Evolutionary conservation across 1,284 basidiomycete genomes (phyloP), one percentile per base, ranked within the genome.

Genomic region (Leucocoprinus gongylophorus): DNA sequence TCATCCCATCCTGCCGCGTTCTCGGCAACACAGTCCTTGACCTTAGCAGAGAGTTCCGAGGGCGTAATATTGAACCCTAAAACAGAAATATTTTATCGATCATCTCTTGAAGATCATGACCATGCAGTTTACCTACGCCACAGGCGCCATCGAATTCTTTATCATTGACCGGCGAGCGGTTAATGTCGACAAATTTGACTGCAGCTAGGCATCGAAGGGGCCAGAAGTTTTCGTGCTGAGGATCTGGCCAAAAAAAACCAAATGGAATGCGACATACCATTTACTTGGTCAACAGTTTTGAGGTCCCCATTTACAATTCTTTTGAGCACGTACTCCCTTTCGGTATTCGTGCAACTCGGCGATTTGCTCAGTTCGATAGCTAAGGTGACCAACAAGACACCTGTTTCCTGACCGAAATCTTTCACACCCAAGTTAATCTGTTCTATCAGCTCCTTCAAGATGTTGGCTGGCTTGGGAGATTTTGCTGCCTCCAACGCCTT

Each of bases 401-500:
- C 91, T 58, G 83, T 82, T 70, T 92, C 94, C 64, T 94, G 91
- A 53, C 89, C 86, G 29, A 92, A 73, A 9, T 64, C 61, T 50
- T 68, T 61, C 15, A 69, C 68, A 18, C 71, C 64, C n/a, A 85
- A 71, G 9, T 72, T 66, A 60, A 84, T 73, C 47, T 71, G 71
- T 53, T 83, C 77, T 59, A 94, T 84, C 49, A 93, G 77, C 28
- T 80, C 79, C 59, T 81, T 83, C 55, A 97, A 76, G 5, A 84
- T 73, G 2, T 75, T 64, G 3, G 89, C 85, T 57, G 80, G 80
- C 73, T 91, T 95, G 6, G 85, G 69, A 54, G 79, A 87, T 66
- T 92, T 90, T 32, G 83, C 82, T 17, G 89, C 86, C 64, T 97
- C 93, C 20, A 80, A 76, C 0, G 94, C 90, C 65, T 92, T 91